Conservation (phyloP, 2,329 filamentous ascomycete genomes). For the Ophiostoma piceae region DNA sequence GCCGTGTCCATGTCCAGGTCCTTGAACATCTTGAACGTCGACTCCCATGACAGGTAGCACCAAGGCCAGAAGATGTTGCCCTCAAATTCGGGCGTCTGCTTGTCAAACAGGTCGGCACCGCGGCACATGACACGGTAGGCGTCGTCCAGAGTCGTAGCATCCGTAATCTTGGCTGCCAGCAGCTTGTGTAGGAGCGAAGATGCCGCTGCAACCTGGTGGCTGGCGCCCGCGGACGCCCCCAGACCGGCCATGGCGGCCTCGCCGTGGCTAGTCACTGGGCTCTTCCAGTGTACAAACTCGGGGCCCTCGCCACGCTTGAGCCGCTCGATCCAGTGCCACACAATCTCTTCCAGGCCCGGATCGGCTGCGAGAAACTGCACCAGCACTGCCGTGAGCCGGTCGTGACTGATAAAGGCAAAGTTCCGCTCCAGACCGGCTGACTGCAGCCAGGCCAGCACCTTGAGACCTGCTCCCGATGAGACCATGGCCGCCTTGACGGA, state of each 20-base stretch:
- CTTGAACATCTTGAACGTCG: constrained; percentile 48
- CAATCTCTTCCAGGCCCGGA: constrained; percentile 47
- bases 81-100: constrained; percentile 36
- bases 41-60: constrained; percentile 46
- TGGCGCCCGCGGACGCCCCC: neutral
- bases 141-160: constrained; percentile 42
- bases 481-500: constrained; percentile 36
- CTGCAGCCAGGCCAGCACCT: constrained; percentile 51
- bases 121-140: constrained; percentile 47
- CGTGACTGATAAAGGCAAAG: constrained; percentile 43
- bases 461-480: constrained; percentile 42
- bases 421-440: constrained; percentile 45
- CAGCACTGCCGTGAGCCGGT: constrained; percentile 37
- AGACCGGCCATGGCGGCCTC: neutral
- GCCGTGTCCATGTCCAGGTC: constrained; percentile 43
- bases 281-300: constrained; percentile 17
- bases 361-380: constrained; percentile 50
- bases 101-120: constrained; percentile 41
- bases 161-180: constrained; percentile 36
- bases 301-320: constrained; percentile 33
- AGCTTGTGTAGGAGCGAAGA: constrained; percentile 39
- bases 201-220: constrained; percentile 21
- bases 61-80: constrained; percentile 41
- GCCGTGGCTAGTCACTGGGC: neutral
- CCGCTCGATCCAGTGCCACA: constrained; percentile 50